Base-by-base conservation (phyloP, 2,329 filamentous ascomycete species). In the Fusarium buharicum region DNA sequence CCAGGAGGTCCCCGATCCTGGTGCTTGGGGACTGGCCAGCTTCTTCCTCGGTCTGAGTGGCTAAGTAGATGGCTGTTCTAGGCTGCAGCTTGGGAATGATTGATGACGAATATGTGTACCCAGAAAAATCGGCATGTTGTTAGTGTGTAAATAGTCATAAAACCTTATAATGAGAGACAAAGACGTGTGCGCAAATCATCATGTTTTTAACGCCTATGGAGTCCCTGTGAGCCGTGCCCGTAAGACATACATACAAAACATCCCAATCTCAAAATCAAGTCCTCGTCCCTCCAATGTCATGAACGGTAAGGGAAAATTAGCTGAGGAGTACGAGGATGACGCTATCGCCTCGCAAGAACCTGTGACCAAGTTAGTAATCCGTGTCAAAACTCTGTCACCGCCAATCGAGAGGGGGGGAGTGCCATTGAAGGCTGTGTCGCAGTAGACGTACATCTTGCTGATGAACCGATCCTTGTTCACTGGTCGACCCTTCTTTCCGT, bases 401-500 rank as follows among this genome's bases (percentile, higher is more conserved):
- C 58, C 40, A 43, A 17, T 55, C 55, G 43, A 38, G 30, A 37
- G 28, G 31, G 37, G 46, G 4, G 18, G 11, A 11, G 11, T 6
- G 30, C 12, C 18, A 28, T 20, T 11, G 33, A 37, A 11, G 20
- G 37, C 24, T 24, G 11, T 20, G 33, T 22, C 20, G 33, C 18
- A 24, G 4, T 31, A 12, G n/a, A 85, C 88, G 68, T 76, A 93
- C 93, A 97, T 94, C 82, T 97, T 97, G 84, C 92, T 96, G 73
- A 98, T 95, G 78, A 97, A 97, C 37, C 95, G 85, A 78, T 99
- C 95, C 86, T 98, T 97, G 82, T 99, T 99, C 62, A 98, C 92
- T 39, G 90, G 88, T 72, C 90, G 84, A 52, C 93, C 93, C 80
- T 93, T 93, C 82, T 94, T 95, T 67, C 94, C 94, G 66, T 89